Evolutionary conservation across 116 monocot genomes (phyloP), one percentile per base, ranked within the genome.

Genomic region (Trichopus zeylanicus): DNA sequence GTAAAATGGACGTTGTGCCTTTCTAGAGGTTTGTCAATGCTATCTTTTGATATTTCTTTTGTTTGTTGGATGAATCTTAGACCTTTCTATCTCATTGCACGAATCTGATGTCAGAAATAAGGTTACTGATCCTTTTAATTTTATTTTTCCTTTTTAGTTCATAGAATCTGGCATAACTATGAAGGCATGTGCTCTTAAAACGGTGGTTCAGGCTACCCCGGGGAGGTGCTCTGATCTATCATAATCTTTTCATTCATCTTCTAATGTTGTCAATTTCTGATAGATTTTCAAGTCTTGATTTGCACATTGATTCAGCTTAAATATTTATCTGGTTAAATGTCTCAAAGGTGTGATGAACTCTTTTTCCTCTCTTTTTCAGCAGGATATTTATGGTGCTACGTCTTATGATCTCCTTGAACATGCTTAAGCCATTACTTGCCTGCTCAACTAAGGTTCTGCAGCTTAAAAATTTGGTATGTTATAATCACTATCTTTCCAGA

Each of bases 111-210:
- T 13, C 3, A 29, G 3, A 29, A 0, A 4, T 1, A 16, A 7
- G n/a, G 30, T 31, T 31, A 29, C 18, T 34, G 7, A 28, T 53
- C 29, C 15, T 42, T 2, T 7, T 2, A 39, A 25, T 13, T 63
- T 29, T 53, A 6, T 35, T 60, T 29, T 62, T n/a, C n/a, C n/a
- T n/a, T n/a, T 31, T 51, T 73, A 98, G 98, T 98, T 83, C 72
- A 63, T 66, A 35, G 98, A 98, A 69, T 75, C 68, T 48, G 77
- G 78, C 0, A 39, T 83, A 31, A 98, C 98, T 58, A 52, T 66
- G n/a, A 88, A 80, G 52, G 98, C 98, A 42, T 83, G 92, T 75
- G 77, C 80, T 30, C 66, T 98, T 27, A 88, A 92, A 32, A 88
- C 80, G 53, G 92, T 67, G 32, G 80, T 83, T 71, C 77, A 63